Percentiles rank a stretch among this genome's conserved stretches.
Conservation (phyloP, 2,329 filamentous ascomycete genomes). For the Aspergillus ochraceus region DNA sequence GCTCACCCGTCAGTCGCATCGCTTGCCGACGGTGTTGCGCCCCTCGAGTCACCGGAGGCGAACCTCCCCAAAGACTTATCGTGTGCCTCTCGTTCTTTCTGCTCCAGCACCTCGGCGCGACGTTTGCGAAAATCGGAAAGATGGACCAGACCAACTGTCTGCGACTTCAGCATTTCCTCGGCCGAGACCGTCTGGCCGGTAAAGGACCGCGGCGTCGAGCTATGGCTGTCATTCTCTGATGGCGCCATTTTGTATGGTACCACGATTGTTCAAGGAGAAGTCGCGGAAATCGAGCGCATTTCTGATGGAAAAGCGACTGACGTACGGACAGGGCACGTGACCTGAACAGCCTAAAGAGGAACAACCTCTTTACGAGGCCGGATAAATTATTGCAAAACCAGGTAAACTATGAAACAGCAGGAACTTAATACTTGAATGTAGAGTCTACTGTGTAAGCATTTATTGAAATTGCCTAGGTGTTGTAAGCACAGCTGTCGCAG, state of each 20-base stretch:
- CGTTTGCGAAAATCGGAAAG: constrained; percentile 95
- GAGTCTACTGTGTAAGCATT: neutral
- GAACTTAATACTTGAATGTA: too few relatives aligned
- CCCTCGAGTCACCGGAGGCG: constrained; percentile 47
- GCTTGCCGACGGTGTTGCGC: constrained; percentile 49
- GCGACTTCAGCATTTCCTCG: constrained; percentile 77
- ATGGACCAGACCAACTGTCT: constrained; percentile 87
- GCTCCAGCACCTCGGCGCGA: constrained; percentile 88
- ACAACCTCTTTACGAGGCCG: neutral
- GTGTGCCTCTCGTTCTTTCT: constrained; percentile 78
- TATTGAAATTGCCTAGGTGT: neutral
- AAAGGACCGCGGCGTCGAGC: constrained; percentile 58
- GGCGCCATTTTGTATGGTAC: constrained; percentile 17
- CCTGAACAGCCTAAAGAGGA: neutral
- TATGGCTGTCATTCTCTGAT: constrained; percentile 41
- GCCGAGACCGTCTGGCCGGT: constrained; percentile 73
- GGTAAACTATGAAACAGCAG: too few relatives aligned
- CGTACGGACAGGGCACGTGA: constrained; percentile 15
- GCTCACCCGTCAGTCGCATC: constrained; percentile 61
- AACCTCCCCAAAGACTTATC: constrained; percentile 56
- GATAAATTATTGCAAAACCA: neutral
- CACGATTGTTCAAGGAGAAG: neutral
- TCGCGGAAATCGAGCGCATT: neutral
- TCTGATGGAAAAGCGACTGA: constrained; percentile 8
- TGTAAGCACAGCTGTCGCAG: too few relatives aligned